A percentile compares a stretch with the other conserved stretches of the same genome.
Evolutionary conservation across 208 protist genomes (phyloP).

Genomic region (Tritrichomonas foetus): DNA sequence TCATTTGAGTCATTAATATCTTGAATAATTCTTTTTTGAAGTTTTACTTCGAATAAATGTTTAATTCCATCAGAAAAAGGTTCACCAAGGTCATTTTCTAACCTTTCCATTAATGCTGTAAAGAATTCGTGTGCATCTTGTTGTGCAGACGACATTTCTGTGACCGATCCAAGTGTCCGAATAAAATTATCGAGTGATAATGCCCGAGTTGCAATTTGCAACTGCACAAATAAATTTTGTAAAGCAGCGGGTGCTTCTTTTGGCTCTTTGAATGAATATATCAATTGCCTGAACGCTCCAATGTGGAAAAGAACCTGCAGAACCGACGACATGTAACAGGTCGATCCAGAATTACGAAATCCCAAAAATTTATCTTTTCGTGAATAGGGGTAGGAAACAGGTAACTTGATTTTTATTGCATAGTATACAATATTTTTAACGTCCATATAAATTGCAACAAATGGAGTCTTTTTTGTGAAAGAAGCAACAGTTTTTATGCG

Average conservation of each 20-base stretch:
- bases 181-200: not conserved
- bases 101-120: not conserved
- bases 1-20: not conserved
- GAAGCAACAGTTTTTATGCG: not conserved
- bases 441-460: not conserved
- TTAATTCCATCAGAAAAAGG: not conserved
- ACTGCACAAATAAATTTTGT: not conserved
- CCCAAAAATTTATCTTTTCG: not conserved
- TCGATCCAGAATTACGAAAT: not conserved
- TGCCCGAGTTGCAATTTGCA: not conserved
- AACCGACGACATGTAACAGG: not conserved
- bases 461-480: not conserved
- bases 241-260: not conserved
- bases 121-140: constrained; percentile 33
- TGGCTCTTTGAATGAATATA: not conserved
- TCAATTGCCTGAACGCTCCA: not conserved
- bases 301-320: not conserved
- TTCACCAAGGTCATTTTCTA: not conserved
- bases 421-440: no score
- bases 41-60: not conserved
- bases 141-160: not conserved
- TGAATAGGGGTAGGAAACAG: not conserved
- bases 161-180: not conserved
- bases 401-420: not conserved
- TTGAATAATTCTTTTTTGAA: not conserved